phyloP scores from a whole-genome alignment of 2,329 filamentous ascomycete genomes.

The Alternaria sp. region DNA sequence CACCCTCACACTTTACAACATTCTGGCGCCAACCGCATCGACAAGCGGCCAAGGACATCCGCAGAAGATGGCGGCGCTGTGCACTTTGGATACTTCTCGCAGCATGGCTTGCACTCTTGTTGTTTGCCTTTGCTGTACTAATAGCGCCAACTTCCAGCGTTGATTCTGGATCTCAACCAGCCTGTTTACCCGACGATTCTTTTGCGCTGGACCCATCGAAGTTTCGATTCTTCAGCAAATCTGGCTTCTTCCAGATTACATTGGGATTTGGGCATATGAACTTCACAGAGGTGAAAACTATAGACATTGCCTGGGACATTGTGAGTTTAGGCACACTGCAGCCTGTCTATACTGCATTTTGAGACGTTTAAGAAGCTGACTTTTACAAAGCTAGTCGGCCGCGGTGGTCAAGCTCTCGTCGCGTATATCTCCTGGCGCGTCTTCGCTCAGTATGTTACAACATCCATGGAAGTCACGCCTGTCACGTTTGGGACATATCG shows the following conservation, averaged over 20 bases:
- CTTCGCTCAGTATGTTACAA: slow-evolving; percentile 29
- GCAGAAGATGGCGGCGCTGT: slow-evolving; percentile 1
- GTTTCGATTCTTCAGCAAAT: slow-evolving; percentile 17
- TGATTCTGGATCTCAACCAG: background rate
- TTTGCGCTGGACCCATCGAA: slow-evolving; percentile 11
- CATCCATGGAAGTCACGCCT: slow-evolving; percentile 28
- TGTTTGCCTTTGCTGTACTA: background rate
- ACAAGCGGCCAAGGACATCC: slow-evolving; percentile 13
- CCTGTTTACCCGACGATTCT: slow-evolving; percentile 20
- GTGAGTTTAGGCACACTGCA: slow-evolving; percentile 14
- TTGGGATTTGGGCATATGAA: slow-evolving; percentile 20
- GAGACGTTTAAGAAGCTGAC: background rate
- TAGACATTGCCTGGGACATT: slow-evolving; percentile 36
- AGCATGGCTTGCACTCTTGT: background rate
- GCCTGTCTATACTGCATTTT: background rate
- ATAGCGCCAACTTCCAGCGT: background rate
- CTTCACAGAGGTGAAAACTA: slow-evolving; percentile 28
- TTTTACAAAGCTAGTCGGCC: slow-evolving; percentile 23
- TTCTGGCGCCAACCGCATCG: background rate
- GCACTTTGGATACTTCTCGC: slow-evolving; percentile 1
- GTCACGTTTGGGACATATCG: slow-evolving; percentile 29
- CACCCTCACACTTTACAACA: background rate
- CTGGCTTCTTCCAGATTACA: slow-evolving; percentile 33
- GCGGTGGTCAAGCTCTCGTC: slow-evolving; percentile 31
- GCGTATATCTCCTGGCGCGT: slow-evolving; percentile 26